Percentiles rank a stretch among this genome's conserved stretches.
phyloP scores from a whole-genome alignment of 1,284 basidiomycete species.

The Cutaneotrichosporon cutaneum region DNA sequence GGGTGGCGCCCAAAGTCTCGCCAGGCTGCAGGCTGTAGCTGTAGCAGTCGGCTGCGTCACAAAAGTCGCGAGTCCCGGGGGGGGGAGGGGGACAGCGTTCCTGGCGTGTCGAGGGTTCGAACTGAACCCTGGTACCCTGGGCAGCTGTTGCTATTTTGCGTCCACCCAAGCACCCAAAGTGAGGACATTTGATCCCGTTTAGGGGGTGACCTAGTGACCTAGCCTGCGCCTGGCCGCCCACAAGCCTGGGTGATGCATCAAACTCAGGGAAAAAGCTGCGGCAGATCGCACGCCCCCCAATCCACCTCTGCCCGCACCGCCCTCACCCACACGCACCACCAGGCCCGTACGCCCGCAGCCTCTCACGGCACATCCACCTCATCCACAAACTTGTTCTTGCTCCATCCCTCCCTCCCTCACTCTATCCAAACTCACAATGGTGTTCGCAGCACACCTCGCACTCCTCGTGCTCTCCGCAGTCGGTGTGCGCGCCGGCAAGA shows the following conservation, averaged over 20 bases:
- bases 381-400: background rate
- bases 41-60: background rate
- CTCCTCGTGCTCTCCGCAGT: conserved; percentile 4
- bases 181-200: background rate
- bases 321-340: no score
- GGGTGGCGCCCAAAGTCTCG: no score
- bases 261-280: no score
- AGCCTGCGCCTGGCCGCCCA: no score
- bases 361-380: background rate
- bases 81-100: no score
- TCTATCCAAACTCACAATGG: conserved; percentile 5
- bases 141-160: background rate
- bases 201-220: no score
- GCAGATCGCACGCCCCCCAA: no score
- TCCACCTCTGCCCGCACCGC: no score
- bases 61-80: background rate
- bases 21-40: no score
- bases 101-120: background rate
- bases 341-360: no score
- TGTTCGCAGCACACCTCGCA: conserved; percentile 9
- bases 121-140: background rate
- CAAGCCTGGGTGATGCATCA: no score
- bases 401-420: background rate
- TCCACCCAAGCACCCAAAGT: background rate
- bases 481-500: conserved; percentile 7